These are phyloP conservation scores for Beauveria caledonica DNA, from an alignment of 2,329 filamentous ascomycete genomes.

Conservation along the genomic window DNA sequence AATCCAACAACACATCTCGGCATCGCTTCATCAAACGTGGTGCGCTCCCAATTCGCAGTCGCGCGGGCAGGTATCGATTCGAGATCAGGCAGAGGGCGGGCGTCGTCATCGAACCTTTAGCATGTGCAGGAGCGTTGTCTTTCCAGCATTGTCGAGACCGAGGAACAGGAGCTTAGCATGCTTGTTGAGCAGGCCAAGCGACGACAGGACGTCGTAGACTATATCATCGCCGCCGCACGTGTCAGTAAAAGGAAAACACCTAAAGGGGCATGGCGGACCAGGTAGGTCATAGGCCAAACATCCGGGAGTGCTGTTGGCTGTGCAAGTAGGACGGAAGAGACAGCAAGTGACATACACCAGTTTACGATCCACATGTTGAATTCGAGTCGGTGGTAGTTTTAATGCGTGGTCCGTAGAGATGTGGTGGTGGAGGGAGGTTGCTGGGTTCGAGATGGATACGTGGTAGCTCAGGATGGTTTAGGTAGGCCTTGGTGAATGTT, in stretches of 20 bases:
- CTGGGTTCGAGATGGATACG: conserved; percentile 5
- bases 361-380: conserved; percentile 79
- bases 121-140: conserved; percentile 92
- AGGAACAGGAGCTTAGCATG: conserved; percentile 92
- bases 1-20: neutral
- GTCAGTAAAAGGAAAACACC: conserved; percentile 19
- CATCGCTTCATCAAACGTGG: neutral
- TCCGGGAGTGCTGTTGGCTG: neutral
- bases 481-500: neutral
- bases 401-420: neutral
- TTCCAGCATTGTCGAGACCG: conserved; percentile 88
- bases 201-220: conserved; percentile 85
- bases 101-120: conserved; percentile 61
- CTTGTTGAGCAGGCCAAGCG: conserved; percentile 85
- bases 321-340: neutral
- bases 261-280: neutral
- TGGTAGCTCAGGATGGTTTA: neutral
- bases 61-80: neutral
- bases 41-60: neutral
- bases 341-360: conserved; percentile 64
- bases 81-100: neutral
- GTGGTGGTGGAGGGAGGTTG: neutral
- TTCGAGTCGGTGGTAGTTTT: neutral
- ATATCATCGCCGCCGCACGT: conserved; percentile 19
- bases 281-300: neutral